A percentile compares a stretch with the other conserved stretches of the same genome.
Evolutionary conservation across 495 filamentous ascomycete genomes (phyloP).

Genomic region (Neurospora sp.): DNA sequence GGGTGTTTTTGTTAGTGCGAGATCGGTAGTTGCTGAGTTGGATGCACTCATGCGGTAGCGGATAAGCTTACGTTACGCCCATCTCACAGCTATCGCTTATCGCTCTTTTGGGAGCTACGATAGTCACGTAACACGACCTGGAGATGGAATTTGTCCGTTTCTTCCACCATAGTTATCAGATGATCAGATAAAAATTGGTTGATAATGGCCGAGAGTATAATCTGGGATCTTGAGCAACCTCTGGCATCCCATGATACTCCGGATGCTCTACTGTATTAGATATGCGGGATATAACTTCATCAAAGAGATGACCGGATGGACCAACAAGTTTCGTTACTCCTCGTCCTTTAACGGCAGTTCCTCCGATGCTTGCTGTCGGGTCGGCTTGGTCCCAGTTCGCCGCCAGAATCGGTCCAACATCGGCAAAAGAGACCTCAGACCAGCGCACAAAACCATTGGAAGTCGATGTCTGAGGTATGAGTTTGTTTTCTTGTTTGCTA

Average conservation of each 20-base stretch:
- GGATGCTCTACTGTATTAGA: neutral
- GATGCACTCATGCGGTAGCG: neutral
- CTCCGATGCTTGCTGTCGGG: neutral
- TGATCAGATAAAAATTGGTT: neutral
- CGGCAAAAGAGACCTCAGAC: neutral
- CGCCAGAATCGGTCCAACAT: neutral
- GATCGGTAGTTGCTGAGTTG: neutral
- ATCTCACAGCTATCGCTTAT: neutral
- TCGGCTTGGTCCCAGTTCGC: neutral
- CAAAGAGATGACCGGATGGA: neutral
- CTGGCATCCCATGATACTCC: neutral
- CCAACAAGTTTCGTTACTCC: neutral
- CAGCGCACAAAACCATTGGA: neutral
- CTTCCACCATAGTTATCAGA: neutral
- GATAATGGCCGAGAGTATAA: neutral
- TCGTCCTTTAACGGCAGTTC: neutral
- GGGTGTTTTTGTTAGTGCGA: neutral
- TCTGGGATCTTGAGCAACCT: neutral
- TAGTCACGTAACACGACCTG: neutral
- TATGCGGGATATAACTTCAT: neutral
- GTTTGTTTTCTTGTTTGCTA: neutral
- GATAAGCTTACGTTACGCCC: neutral
- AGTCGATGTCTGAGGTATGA: neutral
- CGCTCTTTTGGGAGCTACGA: neutral
- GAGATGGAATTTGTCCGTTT: neutral